phyloP scores from a whole-genome alignment of 345 rosid genomes.

The Eucalyptus regnans region DNA sequence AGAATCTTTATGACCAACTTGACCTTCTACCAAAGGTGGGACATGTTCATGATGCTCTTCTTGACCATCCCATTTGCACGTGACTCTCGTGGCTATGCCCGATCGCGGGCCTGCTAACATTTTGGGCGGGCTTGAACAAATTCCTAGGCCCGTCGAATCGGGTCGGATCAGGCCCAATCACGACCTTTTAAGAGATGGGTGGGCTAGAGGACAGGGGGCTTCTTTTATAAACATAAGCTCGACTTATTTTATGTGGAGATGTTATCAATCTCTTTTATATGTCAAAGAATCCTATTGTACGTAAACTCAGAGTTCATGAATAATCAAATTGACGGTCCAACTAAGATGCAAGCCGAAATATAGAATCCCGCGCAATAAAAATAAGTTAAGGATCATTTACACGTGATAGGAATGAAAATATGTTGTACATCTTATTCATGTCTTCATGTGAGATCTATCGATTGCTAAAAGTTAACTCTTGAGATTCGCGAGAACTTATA shows the following conservation, averaged over 20 bases:
- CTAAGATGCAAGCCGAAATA: not conserved
- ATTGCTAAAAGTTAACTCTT: not conserved
- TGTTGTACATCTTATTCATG: not conserved
- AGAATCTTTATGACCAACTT: too few species aligned
- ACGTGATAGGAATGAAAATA: rapidly evolving
- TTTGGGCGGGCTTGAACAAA: not conserved
- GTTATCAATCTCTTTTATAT: not conserved
- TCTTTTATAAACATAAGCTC: not conserved
- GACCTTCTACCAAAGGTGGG: not conserved
- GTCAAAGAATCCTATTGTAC: not conserved
- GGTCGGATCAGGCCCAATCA: not conserved
- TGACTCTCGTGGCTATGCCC: not conserved
- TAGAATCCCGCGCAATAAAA: rapidly evolving
- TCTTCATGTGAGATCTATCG: rapidly evolving
- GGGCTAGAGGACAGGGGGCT: not conserved
- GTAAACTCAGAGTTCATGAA: not conserved
- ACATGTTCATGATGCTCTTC: not conserved
- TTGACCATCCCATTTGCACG: not conserved
- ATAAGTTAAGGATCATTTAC: not conserved
- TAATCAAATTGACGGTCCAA: not conserved
- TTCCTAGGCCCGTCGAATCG: not conserved
- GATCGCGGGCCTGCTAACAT: not conserved
- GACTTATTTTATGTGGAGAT: not conserved
- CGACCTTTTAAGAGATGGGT: not conserved
- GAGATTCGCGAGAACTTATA: rapidly evolving